Evolutionary conservation across 1,139 yeast genomes (phyloP).

Genomic region (Pichia sp.): DNA sequence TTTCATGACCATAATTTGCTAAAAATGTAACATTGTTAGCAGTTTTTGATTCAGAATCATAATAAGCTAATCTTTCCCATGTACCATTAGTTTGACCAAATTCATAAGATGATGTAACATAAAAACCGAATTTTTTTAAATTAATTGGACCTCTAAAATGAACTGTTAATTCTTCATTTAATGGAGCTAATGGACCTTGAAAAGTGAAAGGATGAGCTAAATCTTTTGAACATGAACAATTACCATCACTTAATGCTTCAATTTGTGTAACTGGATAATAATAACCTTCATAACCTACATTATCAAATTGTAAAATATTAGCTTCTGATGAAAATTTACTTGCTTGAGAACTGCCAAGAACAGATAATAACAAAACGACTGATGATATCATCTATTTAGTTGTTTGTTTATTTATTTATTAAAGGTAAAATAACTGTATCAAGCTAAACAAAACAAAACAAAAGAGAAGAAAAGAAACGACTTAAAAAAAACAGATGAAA

Average conservation of each 20-base stretch:
- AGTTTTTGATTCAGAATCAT: constrained; percentile 35
- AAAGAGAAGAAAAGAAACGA: no score
- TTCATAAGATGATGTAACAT: constrained; percentile 36
- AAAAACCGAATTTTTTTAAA: constrained; percentile 59
- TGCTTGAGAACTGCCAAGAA: constrained; percentile 1
- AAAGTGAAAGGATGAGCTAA: constrained; percentile 37
- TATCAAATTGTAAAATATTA: constrained; percentile 45
- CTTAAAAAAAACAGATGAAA: no score
- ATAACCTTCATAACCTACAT: constrained; percentile 62
- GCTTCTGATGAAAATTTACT: constrained; percentile 23
- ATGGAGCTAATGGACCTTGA: constrained; percentile 60
- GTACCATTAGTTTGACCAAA: constrained; percentile 30
- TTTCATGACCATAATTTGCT: constrained; percentile 44
- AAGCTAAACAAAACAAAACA: no score
- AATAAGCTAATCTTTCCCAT: constrained; percentile 44
- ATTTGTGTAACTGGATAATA: constrained; percentile 45
- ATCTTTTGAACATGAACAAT: constrained; percentile 48
- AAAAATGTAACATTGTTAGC: constrained; percentile 60
- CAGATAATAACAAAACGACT: background rate
- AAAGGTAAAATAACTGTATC: no score
- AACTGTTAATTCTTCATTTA: constrained; percentile 65
- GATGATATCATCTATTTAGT: background rate
- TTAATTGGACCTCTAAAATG: constrained; percentile 76
- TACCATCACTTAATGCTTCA: constrained; percentile 42
- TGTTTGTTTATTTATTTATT: no score